A percentile compares a stretch with the other conserved stretches of the same genome.
Evolutionary conservation across 1,284 basidiomycete genomes (phyloP).

Genomic region (Leccinum laetum): DNA sequence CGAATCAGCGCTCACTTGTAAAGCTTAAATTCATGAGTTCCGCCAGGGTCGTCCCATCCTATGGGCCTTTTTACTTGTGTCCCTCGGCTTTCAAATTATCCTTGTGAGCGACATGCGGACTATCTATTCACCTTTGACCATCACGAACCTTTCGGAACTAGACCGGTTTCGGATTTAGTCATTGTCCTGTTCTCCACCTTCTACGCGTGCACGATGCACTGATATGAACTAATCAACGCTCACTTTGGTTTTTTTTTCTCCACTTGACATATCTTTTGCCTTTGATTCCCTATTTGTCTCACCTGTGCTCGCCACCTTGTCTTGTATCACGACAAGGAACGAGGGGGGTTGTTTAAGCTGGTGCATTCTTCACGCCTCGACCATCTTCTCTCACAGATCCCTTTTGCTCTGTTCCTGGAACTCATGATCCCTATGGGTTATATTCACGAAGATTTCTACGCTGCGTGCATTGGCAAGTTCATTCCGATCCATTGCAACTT

Average conservation of each 20-base stretch:
- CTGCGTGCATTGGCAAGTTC: slow-evolving; percentile 19
- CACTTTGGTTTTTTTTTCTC: neutral
- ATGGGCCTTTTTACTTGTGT: slow-evolving; percentile 13
- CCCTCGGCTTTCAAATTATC: slow-evolving; percentile 6
- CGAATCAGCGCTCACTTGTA: slow-evolving; percentile 8
- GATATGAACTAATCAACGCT: slow-evolving; percentile 22
- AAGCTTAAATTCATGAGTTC: slow-evolving; percentile 19
- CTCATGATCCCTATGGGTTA: slow-evolving; percentile 9
- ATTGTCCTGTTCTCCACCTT: slow-evolving; percentile 29
- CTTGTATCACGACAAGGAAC: slow-evolving; percentile 21
- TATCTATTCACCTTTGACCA: slow-evolving; percentile 19
- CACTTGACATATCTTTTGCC: slow-evolving; percentile 20
- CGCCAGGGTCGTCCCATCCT: slow-evolving; percentile 11
- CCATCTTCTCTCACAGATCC: neutral
- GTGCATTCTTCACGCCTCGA: neutral
- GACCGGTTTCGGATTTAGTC: slow-evolving; percentile 37
- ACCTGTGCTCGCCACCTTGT: slow-evolving; percentile 26
- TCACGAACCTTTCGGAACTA: slow-evolving; percentile 29
- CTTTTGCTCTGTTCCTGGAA: slow-evolving; percentile 3
- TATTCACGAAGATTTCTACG: slow-evolving; percentile 18
- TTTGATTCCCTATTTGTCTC: slow-evolving; percentile 26
- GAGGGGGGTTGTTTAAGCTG: slow-evolving; percentile 18
- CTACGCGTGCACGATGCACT: slow-evolving; percentile 14
- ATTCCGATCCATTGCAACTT: neutral
- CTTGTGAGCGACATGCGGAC: slow-evolving; percentile 16